A percentile compares a stretch with the other conserved stretches of the same genome.
phyloP scores from a whole-genome alignment of 2,329 filamentous ascomycete species.

The Sporothrix sp. region DNA sequence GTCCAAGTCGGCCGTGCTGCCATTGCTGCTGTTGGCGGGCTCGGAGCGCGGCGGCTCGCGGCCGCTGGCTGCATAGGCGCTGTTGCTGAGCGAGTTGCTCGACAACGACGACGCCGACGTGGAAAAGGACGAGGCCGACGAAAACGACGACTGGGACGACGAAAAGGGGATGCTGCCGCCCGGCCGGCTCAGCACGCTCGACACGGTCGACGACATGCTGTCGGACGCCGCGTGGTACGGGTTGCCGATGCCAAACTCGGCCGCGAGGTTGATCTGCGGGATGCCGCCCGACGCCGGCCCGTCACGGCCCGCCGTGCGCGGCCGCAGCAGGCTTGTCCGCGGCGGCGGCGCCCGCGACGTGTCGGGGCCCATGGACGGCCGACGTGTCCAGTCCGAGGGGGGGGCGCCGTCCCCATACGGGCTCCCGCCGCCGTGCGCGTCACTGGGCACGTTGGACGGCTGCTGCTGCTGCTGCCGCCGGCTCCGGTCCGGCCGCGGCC shows the following conservation, averaged over 20 bases:
- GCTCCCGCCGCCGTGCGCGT: not conserved
- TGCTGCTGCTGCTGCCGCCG: slow-evolving; percentile 24
- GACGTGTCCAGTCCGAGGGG: slow-evolving; percentile 12
- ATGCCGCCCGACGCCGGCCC: slow-evolving; percentile 12
- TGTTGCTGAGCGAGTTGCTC: slow-evolving; percentile 5
- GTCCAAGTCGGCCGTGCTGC: slow-evolving; percentile 38
- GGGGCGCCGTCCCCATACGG: not conserved
- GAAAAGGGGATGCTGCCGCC: slow-evolving; percentile 48
- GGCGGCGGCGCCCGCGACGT: slow-evolving; percentile 45
- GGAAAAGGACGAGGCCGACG: slow-evolving; percentile 22
- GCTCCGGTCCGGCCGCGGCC: slow-evolving; percentile 31
- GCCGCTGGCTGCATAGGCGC: not conserved
- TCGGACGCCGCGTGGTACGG: slow-evolving; percentile 55
- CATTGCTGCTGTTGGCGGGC: slow-evolving; percentile 24
- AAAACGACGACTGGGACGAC: slow-evolving; percentile 44
- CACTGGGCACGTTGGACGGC: slow-evolving; percentile 19
- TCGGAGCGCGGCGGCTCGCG: not conserved
- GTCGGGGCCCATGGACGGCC: slow-evolving; percentile 38
- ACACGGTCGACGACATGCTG: slow-evolving; percentile 56
- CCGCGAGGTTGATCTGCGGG: slow-evolving; percentile 44
- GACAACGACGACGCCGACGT: slow-evolving; percentile 5
- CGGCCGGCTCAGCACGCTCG: slow-evolving; percentile 42
- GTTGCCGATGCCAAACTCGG: slow-evolving; percentile 52
- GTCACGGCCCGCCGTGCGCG: slow-evolving; percentile 30
- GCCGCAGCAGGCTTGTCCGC: slow-evolving; percentile 38